Base-by-base conservation (phyloP, 2,329 filamentous ascomycete species). In the Alternaria brassicae region DNA sequence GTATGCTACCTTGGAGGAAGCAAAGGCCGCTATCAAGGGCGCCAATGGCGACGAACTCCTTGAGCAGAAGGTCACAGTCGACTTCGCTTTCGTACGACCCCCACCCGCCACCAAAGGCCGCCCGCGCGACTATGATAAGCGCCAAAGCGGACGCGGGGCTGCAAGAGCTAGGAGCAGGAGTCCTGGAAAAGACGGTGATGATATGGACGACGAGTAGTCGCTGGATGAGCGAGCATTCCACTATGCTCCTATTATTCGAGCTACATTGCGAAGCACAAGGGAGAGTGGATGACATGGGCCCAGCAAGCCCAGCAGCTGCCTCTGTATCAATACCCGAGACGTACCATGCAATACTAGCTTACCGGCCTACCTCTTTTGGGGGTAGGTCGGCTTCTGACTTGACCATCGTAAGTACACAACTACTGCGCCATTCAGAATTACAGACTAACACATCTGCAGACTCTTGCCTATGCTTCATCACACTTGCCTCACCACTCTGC, bases 71-170 rank as follows among this genome's bases (percentile, higher is more conserved):
- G 85, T 95, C 65, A 81, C 85, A 59, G 91, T 94, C 61, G 91
- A 95, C 80, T 95, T 93, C 78, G 92, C 91, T 1, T 95, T 95
- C 75, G 91, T 95, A 59, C 83, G 91, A 48, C 91, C 91, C 57
- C 91, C 91, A 15, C 90, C 77, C 4, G 59, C 66, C 6, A 84
- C 82, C 56, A 88, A 88, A 74, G 81, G 70, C 28, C 72, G 72
- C 25, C 68, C 72, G 57, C 73, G 65, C 67, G 72, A 74, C 41
- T 67, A 71, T 32, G 74, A 74, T 32, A 68, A 71, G 61, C 70
- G 69, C 62, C 72, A 69, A 40, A 73, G 67, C 42, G 72, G 69
- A 17, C 73, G 68, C 10, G 72, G 73, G n/a, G 64, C 71, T 12
- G 69, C 65, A 7, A 75, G 79, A 59, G 73, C 75, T 23, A 73